Evolutionary conservation across 345 rosid genomes (phyloP), one percentile per base, ranked within the genome.

Genomic region (Lepidium sativum): DNA sequence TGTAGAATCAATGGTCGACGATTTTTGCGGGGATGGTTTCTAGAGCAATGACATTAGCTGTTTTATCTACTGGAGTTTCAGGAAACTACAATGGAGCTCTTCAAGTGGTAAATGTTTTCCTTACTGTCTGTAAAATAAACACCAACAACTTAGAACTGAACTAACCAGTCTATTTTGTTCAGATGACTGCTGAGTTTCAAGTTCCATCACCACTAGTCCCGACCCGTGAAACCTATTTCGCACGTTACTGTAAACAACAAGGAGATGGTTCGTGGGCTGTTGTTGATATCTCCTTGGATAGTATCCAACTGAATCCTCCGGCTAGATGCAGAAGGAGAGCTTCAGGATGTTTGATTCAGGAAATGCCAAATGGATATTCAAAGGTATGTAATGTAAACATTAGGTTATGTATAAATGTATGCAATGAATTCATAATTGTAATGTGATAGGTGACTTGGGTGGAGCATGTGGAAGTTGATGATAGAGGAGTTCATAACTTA

Each of bases 151-250:
- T 61, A 49, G 33, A 1, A 35, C 55, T 53, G 37, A 45, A 54
- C 14, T 32, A 52, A 62, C 34, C 8, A 8, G 44, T 31, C 41
- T 72, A 56, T 59, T 42, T 60, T 34, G 29, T 38, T 9, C 73
- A 90, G 99, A 90, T 90, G 96, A 84, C 81, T 20, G 87, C 97
- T n/a, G 96, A 94, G 80, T 82, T 86, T 66, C 99, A 90, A 74
- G 82, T 94, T 4, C 95, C 96, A 6, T 75, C 97, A 5, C 97
- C 99, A 1, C 75, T 90, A 4, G 97, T 86, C 10, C 96, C 97
- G 0, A 84, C 97, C 14, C 79, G 97, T 0, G 97, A 90, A 75
- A 79, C 83, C 16, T 88, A 94, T 61, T 90, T 71, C 33, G 86
- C 80, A 11, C 83, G 99, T 48, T 90, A 90, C 58, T 90, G 96